Conservation (phyloP, 805 yeast species). For the Pichia scutulata region DNA sequence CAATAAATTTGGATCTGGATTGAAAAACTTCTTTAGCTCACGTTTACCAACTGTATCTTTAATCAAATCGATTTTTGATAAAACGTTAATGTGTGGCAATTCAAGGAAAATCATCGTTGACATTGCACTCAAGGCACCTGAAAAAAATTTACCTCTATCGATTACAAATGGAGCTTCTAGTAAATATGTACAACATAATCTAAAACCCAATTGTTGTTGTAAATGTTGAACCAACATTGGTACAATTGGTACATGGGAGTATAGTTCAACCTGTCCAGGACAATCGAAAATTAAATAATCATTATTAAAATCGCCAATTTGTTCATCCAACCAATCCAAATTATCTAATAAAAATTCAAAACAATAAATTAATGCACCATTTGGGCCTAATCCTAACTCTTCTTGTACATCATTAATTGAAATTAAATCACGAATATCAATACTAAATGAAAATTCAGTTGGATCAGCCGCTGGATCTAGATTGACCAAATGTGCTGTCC, state of each 20-base stretch:
- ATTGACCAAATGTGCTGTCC: slow-evolving; percentile 91
- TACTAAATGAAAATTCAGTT: slow-evolving; percentile 80
- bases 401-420: slow-evolving; percentile 93
- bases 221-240: slow-evolving; percentile 86
- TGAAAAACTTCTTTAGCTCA: slow-evolving; percentile 73
- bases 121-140: slow-evolving; percentile 96
- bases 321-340: slow-evolving; percentile 95
- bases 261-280: slow-evolving; percentile 94
- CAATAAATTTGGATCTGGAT: slow-evolving; percentile 83
- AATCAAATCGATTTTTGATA: slow-evolving; percentile 81
- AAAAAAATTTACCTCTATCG: slow-evolving; percentile 85
- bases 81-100: slow-evolving; percentile 86
- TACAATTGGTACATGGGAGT: slow-evolving; percentile 88
- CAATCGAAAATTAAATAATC: slow-evolving; percentile 93
- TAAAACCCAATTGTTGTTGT: slow-evolving; percentile 70
- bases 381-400: slow-evolving; percentile 87
- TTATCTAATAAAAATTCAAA: slow-evolving; percentile 86
- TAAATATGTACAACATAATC: slow-evolving; percentile 85
- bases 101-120: slow-evolving; percentile 94
- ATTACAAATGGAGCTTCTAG: slow-evolving; percentile 91
- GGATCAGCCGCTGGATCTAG: slow-evolving; percentile 97
- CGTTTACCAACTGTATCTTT: slow-evolving; percentile 70
- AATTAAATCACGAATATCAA: slow-evolving; percentile 85
- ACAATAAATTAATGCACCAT: slow-evolving; percentile 89
- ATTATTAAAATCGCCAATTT: slow-evolving; percentile 91